Evolutionary conservation across 352 stramenopile genomes (phyloP), one percentile per base, ranked within the genome.

Genomic region (Blastocystis sp.): DNA sequence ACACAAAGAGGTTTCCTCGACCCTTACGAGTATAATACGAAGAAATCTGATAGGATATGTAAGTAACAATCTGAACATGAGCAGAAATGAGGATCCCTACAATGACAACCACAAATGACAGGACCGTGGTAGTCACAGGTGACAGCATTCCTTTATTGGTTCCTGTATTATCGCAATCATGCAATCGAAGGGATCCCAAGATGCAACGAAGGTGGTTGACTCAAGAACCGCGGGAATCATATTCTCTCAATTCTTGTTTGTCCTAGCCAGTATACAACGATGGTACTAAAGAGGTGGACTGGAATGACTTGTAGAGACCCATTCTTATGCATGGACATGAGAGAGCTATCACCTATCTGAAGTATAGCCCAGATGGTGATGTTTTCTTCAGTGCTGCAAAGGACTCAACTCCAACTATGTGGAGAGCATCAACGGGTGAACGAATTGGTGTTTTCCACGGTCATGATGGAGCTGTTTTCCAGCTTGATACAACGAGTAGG

Each of bases 311-410:
- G 1, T 87, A 88, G 87, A 89, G 46, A 90, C 96, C 96, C 73
- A 98, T 98, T 89, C 89, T 99, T 86, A 92, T 99, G 69, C 98
- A 99, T 91, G 96, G 96, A 89, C 96, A 99, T 92, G 96, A 97
- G 88, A 94, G 96, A 89, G 96, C 96, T 78, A 96, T 99, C 88
- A 99, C 96, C 12, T 92, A 92, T 61, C 93, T 99, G 88, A 97
- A 98, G 89, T 98, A 98, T 93, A 99, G 98, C 91, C 93, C 93
- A 74, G 96, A 99, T 89, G 96, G 96, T 51, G 96, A 99, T 90
- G 91, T 99, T 21, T 91, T 99, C 24, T 98, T 99, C 91, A 96
- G 95, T 24, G 89, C 65, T 56, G 49, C 61, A 54, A 90, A 90
- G 69, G 88, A 91, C 65, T 81, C 97, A 89, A 91, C 93, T 56